A percentile compares a stretch with the other conserved stretches of the same genome.
Conservation (phyloP, 2,329 filamentous ascomycete species). For the Juglanconis oblonga region DNA sequence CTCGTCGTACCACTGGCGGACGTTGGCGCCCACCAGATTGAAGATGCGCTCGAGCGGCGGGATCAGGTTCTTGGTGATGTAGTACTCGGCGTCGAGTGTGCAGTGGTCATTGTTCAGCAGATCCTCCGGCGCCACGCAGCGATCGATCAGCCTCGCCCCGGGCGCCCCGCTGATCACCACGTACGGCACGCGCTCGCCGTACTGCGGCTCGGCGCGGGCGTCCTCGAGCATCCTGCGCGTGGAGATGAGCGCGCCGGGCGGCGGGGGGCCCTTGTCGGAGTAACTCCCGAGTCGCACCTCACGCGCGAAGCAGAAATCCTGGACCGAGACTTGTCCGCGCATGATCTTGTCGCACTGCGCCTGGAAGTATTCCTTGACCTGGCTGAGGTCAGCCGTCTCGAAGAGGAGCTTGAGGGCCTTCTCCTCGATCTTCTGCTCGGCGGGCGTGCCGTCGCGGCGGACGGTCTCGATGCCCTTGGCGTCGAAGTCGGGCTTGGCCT, state of each 20-base stretch:
- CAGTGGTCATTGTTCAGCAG: conserved; percentile 73
- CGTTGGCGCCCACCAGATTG: conserved; percentile 90
- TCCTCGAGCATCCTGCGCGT: conserved; percentile 84
- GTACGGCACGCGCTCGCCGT: conserved; percentile 92
- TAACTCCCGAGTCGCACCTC: conserved; percentile 92
- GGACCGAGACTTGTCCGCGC: conserved; percentile 80
- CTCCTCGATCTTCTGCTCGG: conserved; percentile 95
- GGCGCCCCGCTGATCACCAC: conserved; percentile 88
- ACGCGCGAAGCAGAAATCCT: conserved; percentile 93
- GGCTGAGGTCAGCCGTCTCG: conserved; percentile 81
- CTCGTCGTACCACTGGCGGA: conserved; percentile 89
- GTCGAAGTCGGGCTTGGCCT: conserved; percentile 83
- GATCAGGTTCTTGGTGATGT: conserved; percentile 93
- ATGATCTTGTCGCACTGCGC: conserved; percentile 89
- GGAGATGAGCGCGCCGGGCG: conserved; percentile 85
- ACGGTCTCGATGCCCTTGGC: conserved; percentile 99
- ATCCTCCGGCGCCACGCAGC: conserved; percentile 84
- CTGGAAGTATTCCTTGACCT: conserved; percentile 89
- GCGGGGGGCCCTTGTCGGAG: conserved; percentile 73
- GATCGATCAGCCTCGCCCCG: conserved; percentile 79
- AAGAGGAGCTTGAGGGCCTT: conserved; percentile 87
- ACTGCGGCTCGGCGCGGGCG: conserved; percentile 83
- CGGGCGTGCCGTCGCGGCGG: conserved; percentile 87
- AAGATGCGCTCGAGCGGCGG: conserved; percentile 95
- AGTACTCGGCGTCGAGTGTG: conserved; percentile 90